Evolutionary conservation across 2,329 filamentous ascomycete species (phyloP), one percentile per base, ranked within the genome.

Genomic region (Chaetomiaceae sp.): DNA sequence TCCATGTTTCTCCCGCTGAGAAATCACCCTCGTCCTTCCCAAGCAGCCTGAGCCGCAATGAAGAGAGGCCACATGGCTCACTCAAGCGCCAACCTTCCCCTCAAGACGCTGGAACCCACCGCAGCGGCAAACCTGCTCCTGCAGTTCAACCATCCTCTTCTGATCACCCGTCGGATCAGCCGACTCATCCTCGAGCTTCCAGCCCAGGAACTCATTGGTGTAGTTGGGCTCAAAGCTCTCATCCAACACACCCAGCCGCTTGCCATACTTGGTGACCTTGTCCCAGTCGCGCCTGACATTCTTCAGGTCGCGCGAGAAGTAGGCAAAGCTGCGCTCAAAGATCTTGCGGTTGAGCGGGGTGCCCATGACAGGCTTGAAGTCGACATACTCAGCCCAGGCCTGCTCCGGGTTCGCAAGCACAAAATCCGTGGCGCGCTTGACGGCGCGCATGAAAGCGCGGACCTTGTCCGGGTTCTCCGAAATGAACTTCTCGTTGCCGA

Each of bases 251-350:
- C 80, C 84, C 2, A 91, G 75, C 3, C 87, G 76, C 76, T 89
- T 88, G 29, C 87, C 87, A 65, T 91, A 91, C 59, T 75, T 77
- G 42, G 87, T 90, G 11, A 90, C 88, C 76, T 91, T 90, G 54
- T 77, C 70, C 87, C 87, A 91, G 72, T 91, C 87, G 44, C 88
- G 80, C 49, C 69, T 61, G 6, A 91, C 87, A 61, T 91, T 91
- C 79, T 88, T 85, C 59, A 90, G 66, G 61, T 90, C 86, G 59
- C 78, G 78, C 54, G 82, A 87, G 69, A 90, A 88, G 75, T 89
- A 90, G 19, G 87, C 86, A 63, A 82, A 91, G 62, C 83, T 87
- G 56, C 87, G 83, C 77, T 90, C 86, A 64, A 88, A 90, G 69
- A 91, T 89, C 77, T 89, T 89, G 63, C 81, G 79, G 74, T 90